phyloP scores from a whole-genome alignment of 352 stramenopile genomes.

The Phytophthora foliorum region DNA sequence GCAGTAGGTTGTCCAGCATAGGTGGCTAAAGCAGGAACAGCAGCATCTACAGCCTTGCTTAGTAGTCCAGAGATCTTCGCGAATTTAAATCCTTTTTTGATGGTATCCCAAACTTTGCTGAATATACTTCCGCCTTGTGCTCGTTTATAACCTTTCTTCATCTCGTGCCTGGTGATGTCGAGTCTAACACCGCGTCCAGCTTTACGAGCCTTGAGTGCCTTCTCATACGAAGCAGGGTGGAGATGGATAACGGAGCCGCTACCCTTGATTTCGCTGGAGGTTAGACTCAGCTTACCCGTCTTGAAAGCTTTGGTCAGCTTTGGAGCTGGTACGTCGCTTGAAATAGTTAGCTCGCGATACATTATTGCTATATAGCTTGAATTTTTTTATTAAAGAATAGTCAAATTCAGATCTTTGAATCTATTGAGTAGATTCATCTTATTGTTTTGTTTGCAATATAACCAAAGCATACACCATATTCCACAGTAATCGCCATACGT shows the following conservation, averaged over 20 bases:
- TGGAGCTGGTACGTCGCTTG: background rate
- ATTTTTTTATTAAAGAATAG: constrained; percentile 13
- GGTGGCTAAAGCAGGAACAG: constrained; percentile 14
- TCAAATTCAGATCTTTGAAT: constrained; percentile 33
- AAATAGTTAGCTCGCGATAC: constrained; percentile 21
- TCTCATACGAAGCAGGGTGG: constrained; percentile 27
- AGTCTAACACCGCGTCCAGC: background rate
- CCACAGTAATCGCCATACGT: constrained; percentile 24
- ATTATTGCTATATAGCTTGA: constrained; percentile 30
- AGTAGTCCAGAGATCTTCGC: constrained; percentile 19
- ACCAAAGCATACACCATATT: constrained; percentile 19
- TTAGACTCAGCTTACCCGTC: constrained; percentile 18
- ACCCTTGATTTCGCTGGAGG: no score
- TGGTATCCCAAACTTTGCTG: constrained; percentile 25
- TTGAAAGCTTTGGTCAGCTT: constrained; percentile 12
- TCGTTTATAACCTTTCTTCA: constrained; percentile 1
- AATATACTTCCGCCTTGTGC: constrained; percentile 8
- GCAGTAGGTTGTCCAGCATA: no score
- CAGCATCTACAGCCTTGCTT: constrained; percentile 4
- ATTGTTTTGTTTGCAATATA: constrained; percentile 23
- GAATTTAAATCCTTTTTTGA: constrained; percentile 25
- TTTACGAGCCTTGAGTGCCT: constrained; percentile 10
- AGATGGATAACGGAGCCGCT: constrained; percentile 20
- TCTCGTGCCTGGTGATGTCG: constrained; percentile 8
- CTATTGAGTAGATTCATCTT: constrained; percentile 22